A percentile compares a stretch with the other conserved stretches of the same genome.
Evolutionary conservation across 1,284 basidiomycete species (phyloP).

Genomic region (Rhodofomes roseus): DNA sequence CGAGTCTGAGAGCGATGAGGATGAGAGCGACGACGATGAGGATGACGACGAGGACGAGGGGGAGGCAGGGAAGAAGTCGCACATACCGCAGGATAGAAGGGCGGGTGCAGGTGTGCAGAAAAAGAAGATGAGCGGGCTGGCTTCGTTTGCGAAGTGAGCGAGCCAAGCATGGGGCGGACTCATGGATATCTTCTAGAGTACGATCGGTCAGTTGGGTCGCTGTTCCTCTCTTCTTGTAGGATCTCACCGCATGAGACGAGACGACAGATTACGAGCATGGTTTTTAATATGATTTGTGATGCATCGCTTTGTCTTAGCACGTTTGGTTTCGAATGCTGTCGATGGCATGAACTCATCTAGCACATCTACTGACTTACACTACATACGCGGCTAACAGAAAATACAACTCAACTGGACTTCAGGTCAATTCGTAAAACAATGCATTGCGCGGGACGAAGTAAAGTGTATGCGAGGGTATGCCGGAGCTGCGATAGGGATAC

Average conservation of each 20-base stretch:
- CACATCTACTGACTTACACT: not conserved
- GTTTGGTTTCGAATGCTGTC: not conserved
- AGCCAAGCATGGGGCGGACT: not conserved
- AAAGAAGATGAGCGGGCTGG: conserved; percentile 3
- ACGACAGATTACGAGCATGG: not conserved
- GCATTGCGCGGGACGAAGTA: not conserved
- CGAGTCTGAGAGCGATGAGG: conserved; percentile 31
- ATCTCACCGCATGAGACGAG: not conserved
- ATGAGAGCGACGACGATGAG: conserved; percentile 33
- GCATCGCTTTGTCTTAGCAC: not conserved
- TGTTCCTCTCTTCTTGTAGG: not conserved
- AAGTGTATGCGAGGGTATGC: not conserved
- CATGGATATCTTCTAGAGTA: not conserved
- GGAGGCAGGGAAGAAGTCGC: conserved; percentile 29
- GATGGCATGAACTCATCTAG: not conserved
- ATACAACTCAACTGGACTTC: not conserved
- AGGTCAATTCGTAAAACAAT: not conserved
- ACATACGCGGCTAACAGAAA: not conserved
- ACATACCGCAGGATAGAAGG: conserved; percentile 54
- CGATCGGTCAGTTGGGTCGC: too few species aligned
- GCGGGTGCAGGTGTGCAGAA: conserved; percentile 41
- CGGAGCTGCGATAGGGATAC: not conserved
- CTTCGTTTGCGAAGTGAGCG: not conserved
- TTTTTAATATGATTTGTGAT: not conserved
- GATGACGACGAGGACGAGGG: conserved; percentile 31